These are phyloP conservation scores for Colletotrichum neosansevieriae DNA, from an alignment of 2,329 filamentous ascomycete genomes.

Conservation along the genomic window DNA sequence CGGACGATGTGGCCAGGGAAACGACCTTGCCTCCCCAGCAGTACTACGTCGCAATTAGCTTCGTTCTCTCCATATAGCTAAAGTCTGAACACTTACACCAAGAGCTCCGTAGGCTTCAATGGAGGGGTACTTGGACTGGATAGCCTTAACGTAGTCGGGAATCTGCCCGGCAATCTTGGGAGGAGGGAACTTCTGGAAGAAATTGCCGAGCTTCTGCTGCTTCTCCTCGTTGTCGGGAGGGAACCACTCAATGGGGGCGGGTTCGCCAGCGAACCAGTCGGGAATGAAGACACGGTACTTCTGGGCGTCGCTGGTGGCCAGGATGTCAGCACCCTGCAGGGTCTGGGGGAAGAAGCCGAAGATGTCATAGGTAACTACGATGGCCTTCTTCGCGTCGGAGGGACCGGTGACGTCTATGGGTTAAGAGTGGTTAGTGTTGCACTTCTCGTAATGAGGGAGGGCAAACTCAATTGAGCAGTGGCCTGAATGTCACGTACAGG, in stretches of 20 bases:
- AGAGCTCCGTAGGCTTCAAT: constrained; percentile 72
- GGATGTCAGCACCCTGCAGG: constrained; percentile 76
- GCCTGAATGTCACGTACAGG: constrained; percentile 50
- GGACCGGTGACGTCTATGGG: constrained; percentile 62
- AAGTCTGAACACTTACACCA: constrained; percentile 57
- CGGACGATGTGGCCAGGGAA: constrained; percentile 61
- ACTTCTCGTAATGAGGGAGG: rapidly evolving
- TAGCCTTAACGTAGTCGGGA: constrained; percentile 66
- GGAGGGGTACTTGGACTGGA: constrained; percentile 63
- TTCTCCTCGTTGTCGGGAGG: constrained; percentile 75
- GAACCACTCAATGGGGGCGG: constrained; percentile 69
- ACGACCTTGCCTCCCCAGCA: constrained; percentile 81
- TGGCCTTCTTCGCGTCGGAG: constrained; percentile 64
- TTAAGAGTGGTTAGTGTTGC: not conserved
- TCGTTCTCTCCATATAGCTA: rapidly evolving
- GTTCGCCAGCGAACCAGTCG: constrained; percentile 87
- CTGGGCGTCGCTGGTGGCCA: constrained; percentile 66
- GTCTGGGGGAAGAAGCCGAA: constrained; percentile 79
- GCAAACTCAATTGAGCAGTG: not conserved
- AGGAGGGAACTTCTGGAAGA: constrained; percentile 66
- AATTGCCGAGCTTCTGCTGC: constrained; percentile 66
- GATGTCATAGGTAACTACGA: constrained; percentile 75
- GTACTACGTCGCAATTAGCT: constrained; percentile 52
- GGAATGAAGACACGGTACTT: constrained; percentile 91
- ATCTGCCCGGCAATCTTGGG: constrained; percentile 61